Evolutionary conservation across 306 rosid genomes (phyloP).

Genomic region (Erythrophleum fordii): DNA sequence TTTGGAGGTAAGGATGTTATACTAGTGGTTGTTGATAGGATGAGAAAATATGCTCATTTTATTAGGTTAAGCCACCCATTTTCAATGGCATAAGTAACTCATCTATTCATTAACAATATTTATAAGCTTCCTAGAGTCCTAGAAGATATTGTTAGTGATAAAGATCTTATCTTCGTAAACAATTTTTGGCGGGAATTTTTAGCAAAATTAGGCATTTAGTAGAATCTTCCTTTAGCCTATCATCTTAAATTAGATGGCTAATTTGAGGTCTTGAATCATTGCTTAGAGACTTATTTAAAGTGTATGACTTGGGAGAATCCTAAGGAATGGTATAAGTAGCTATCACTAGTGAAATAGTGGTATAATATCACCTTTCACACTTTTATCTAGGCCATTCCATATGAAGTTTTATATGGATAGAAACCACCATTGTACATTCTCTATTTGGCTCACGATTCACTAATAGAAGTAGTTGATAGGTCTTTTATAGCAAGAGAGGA

Average conservation of each 20-base stretch:
- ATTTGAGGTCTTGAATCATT: not conserved
- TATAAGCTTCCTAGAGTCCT: too few species aligned
- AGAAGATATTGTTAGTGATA: not conserved
- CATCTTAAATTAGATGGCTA: not conserved
- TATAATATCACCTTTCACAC: not conserved
- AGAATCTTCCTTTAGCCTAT: not conserved
- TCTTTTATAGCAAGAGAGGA: too few species aligned
- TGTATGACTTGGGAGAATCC: not conserved
- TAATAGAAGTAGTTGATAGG: too few species aligned
- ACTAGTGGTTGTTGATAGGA: too few species aligned
- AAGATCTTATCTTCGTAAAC: not conserved
- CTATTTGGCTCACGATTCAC: too few species aligned
- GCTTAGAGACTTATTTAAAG: not conserved
- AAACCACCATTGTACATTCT: not conserved
- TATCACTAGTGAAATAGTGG: not conserved
- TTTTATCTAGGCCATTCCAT: not conserved
- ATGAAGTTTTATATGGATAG: not conserved
- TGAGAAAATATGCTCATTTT: too few species aligned
- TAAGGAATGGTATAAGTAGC: not conserved
- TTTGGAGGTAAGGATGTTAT: too few species aligned
- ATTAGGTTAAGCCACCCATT: too few species aligned
- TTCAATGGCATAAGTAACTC: too few species aligned
- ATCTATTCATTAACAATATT: too few species aligned
- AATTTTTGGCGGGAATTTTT: not conserved
- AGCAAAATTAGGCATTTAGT: not conserved